Base-by-base conservation (phyloP, 768 basidiomycete species). In the Tephrocybe sp. region DNA sequence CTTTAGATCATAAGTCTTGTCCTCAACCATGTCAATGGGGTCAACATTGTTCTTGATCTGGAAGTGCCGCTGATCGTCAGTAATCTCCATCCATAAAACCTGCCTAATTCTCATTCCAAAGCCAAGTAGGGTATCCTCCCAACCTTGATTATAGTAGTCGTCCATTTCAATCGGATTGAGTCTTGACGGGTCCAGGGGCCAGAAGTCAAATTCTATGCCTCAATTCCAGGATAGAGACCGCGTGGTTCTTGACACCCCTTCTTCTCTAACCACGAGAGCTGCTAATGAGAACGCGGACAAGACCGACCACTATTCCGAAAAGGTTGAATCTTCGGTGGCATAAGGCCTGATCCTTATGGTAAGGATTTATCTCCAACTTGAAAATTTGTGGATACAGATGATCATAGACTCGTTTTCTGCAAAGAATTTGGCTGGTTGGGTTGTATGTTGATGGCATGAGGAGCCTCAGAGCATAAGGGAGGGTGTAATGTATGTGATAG, bases 61-160 rank as follows among this genome's bases (percentile, higher is more conserved):
- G n/a, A 47, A 21, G 47, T 59, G 8, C 57, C 57, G 12, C 38
- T 59, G 21, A 51, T 51, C 25, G 57, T 59, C 30, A 36, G 47
- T 9, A 13, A 3, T 6, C 35, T 21, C 47, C 11, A 22, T 30
- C 13, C n/a, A n/a, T n/a, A n/a, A n/a, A n/a, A n/a, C n/a, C n/a
- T n/a, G n/a, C n/a, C n/a, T n/a, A 40, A 22, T 7, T 44, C 21
- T 4, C 25, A 5, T 34, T 27, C n/a, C n/a, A n/a, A n/a, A n/a
- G n/a, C 11, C 4, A 18, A 21, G 12, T 24, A 59, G 57, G 57
- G 57, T 4, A 55, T 59, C n/a, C 31, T 55, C n/a, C 54, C 57
- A 19, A 58, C 55, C 24, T 43, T 56, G 11, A 56, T 54, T 31
- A 59, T 54, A 22, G 52, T 54, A 21, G 35, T 51, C n/a, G 53